Evolutionary conservation across 2,329 filamentous ascomycete species (phyloP).

Genomic region (Talaromyces piceae): DNA sequence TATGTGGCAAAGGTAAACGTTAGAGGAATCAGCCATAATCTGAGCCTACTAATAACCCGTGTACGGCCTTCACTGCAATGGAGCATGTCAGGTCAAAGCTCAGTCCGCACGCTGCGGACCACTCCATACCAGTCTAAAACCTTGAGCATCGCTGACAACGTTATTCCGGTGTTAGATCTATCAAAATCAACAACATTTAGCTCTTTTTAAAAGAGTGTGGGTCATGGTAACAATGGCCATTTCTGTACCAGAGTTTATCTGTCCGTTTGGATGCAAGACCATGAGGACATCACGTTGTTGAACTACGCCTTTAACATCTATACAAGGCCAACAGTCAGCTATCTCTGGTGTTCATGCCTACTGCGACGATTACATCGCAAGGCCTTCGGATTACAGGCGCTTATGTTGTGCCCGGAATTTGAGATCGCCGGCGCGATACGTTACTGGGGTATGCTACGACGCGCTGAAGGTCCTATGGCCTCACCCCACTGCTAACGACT

Average conservation of each 20-base stretch:
- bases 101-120: slow-evolving; percentile 23
- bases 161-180: slow-evolving; percentile 5
- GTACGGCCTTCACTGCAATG: slow-evolving; percentile 22
- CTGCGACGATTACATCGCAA: too few species aligned
- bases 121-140: slow-evolving; percentile 29
- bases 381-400: too few species aligned
- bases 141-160: slow-evolving; percentile 15
- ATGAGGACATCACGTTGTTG: slow-evolving; percentile 38
- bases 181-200: slow-evolving; percentile 9
- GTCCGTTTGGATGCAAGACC: slow-evolving; percentile 44
- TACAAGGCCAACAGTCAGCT: background rate
- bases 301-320: slow-evolving; percentile 14
- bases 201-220: slow-evolving; percentile 8
- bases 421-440: too few species aligned
- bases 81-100: background rate
- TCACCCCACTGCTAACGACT: too few species aligned
- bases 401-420: too few species aligned
- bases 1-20: too few species aligned
- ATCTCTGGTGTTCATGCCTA: slow-evolving; percentile 1
- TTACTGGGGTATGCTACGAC: too few species aligned
- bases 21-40: too few species aligned
- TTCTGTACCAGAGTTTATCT: slow-evolving; percentile 41
- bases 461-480: too few species aligned
- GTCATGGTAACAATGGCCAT: slow-evolving; percentile 32
- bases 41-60: slow-evolving; percentile 27